phyloP scores from a whole-genome alignment of 805 yeast genomes.

The Saccharomyces paradoxus region DNA sequence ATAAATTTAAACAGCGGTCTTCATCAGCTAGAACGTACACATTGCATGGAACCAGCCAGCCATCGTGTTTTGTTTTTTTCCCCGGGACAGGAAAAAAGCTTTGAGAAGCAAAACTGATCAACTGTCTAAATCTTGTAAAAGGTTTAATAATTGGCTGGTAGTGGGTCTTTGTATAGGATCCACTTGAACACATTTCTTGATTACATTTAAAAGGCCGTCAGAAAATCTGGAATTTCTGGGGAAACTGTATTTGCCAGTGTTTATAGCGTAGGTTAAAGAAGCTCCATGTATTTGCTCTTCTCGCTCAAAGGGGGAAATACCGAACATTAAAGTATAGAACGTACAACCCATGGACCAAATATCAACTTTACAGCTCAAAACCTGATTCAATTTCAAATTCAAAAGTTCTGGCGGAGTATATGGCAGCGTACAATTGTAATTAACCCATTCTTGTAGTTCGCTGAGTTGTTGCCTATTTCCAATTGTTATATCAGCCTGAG shows the following conservation, averaged over 20 bases:
- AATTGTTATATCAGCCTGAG: constrained; percentile 49
- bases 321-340: constrained; percentile 67
- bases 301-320: constrained; percentile 79
- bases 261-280: constrained; percentile 65
- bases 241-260: constrained; percentile 49
- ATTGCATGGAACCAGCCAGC: not conserved
- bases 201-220: constrained; percentile 45
- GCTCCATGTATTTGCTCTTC: constrained; percentile 79
- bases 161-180: constrained; percentile 58
- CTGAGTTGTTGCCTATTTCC: constrained; percentile 62
- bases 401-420: constrained; percentile 87
- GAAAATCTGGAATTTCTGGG: constrained; percentile 38
- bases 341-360: constrained; percentile 91
- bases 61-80: not conserved
- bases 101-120: not conserved
- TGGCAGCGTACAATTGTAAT: constrained; percentile 77
- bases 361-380: constrained; percentile 56
- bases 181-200: constrained; percentile 51
- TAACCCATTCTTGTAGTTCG: constrained; percentile 60
- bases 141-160: constrained; percentile 49
- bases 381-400: constrained; percentile 61
- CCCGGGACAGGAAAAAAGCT: not conserved
- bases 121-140: constrained; percentile 24
- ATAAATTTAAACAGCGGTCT: not conserved
- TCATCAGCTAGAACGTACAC: not conserved